Percentiles rank a stretch among this genome's conserved stretches.
These are phyloP conservation scores for Anisodus tanguticus DNA, from an alignment of 257 asterid genomes.

Conservation along the genomic window DNA sequence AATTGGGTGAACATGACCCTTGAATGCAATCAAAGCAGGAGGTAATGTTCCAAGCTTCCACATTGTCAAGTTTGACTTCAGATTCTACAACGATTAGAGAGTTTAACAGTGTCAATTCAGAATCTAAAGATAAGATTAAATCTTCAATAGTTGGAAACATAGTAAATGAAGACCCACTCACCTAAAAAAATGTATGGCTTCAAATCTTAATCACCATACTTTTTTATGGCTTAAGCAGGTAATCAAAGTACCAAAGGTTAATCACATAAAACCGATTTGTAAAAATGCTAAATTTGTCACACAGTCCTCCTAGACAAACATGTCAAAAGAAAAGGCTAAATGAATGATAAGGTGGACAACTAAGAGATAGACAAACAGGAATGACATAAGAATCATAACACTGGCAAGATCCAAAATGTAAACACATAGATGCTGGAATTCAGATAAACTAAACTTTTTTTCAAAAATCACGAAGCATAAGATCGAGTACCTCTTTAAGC, in stretches of 20 bases:
- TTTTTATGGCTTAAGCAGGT: neutral
- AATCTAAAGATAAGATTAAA: neutral
- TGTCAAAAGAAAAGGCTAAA: neutral
- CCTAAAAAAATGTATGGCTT: neutral
- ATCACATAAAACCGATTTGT: neutral
- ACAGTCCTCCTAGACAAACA: neutral
- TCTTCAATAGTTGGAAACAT: neutral
- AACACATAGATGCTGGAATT: neutral
- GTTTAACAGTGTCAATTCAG: slow-evolving; percentile 12
- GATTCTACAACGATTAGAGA: slow-evolving; percentile 67
- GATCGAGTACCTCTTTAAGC: slow-evolving; percentile 77
- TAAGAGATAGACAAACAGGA: slow-evolving; percentile 4
- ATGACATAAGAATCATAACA: neutral
- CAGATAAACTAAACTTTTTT: neutral
- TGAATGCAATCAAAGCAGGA: slow-evolving; percentile 97
- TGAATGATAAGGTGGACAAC: neutral
- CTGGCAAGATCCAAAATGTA: neutral
- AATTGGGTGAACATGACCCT: slow-evolving; percentile 83
- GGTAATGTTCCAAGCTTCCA: slow-evolving; percentile 99
- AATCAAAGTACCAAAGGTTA: neutral
- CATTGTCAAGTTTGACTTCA: slow-evolving; percentile 84
- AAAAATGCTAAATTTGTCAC: neutral
- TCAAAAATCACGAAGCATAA: slow-evolving; percentile 6
- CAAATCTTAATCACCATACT: neutral
- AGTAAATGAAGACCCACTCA: neutral